Evolutionary conservation across 768 basidiomycete species (phyloP).

Genomic region (Baorangia bicolor): DNA sequence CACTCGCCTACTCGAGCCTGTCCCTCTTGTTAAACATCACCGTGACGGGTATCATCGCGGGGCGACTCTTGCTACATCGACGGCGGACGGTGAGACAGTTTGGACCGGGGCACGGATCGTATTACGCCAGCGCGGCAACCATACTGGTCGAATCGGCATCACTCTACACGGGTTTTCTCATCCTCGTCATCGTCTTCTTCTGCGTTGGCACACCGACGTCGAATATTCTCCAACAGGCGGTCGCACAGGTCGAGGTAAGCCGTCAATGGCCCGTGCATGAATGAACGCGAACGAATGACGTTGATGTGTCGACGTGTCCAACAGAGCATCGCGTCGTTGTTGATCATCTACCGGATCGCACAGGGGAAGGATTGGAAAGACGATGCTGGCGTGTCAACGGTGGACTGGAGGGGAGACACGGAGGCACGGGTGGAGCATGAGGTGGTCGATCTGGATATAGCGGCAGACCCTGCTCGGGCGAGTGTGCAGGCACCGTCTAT

Average conservation of each 20-base stretch:
- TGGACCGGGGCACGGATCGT: constrained; percentile 13
- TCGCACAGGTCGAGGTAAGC: constrained; percentile 22
- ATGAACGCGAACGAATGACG: not conserved
- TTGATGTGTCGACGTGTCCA: not conserved
- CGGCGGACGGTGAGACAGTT: constrained; percentile 8
- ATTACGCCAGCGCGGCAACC: constrained; percentile 8
- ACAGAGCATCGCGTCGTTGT: constrained; percentile 15
- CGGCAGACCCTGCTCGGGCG: not conserved
- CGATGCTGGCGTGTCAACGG: constrained; percentile 1
- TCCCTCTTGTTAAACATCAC: constrained; percentile 15
- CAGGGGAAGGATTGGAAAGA: constrained; percentile 16
- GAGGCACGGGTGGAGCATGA: not conserved
- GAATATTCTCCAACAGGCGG: constrained; percentile 14
- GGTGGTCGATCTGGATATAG: not conserved
- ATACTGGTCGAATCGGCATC: constrained; percentile 23
- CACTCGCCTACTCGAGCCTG: constrained; percentile 5
- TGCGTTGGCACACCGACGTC: not conserved
- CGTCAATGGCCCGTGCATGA: not conserved
- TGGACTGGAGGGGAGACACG: constrained; percentile 16
- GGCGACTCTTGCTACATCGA: constrained; percentile 15
- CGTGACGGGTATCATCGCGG: constrained; percentile 19
- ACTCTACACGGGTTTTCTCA: constrained; percentile 12
- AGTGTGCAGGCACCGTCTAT: not conserved
- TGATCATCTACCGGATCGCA: constrained; percentile 24
- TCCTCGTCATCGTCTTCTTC: constrained; percentile 16